A percentile compares a stretch with the other conserved stretches of the same genome.
These are phyloP conservation scores for Nakazawaea molendinolei DNA, from an alignment of 805 yeast genomes.

Conservation along the genomic window DNA sequence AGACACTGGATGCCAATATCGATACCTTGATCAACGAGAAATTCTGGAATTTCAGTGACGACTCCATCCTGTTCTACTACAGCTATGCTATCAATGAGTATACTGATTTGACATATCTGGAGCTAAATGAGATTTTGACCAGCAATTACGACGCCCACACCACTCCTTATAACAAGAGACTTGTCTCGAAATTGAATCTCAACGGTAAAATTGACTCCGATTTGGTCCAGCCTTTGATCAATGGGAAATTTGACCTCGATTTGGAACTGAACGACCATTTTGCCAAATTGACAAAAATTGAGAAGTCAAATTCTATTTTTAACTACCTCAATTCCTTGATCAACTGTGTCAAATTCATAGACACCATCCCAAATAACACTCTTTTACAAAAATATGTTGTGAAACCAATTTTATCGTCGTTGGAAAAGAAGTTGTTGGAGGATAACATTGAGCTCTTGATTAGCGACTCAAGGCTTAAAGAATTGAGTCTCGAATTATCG, in stretches of 20 bases:
- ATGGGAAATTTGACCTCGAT: conserved; percentile 1
- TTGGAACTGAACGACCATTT: not conserved
- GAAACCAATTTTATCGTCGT: conserved; percentile 9
- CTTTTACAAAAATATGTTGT: conserved; percentile 1
- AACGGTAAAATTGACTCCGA: conserved; percentile 4
- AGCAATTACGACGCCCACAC: not conserved
- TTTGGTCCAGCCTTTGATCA: conserved; percentile 9
- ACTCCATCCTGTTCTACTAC: not conserved
- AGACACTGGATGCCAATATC: not conserved
- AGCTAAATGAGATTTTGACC: conserved; percentile 3
- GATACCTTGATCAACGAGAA: not conserved
- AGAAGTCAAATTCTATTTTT: not conserved
- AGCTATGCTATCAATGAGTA: conserved; percentile 9
- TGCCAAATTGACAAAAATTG: conserved; percentile 1
- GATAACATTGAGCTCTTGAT: conserved; percentile 9
- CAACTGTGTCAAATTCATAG: conserved; percentile 5
- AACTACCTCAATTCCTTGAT: conserved; percentile 1
- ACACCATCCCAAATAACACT: conserved; percentile 4
- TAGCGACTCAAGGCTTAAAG: not conserved
- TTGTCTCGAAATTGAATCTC: conserved; percentile 4
- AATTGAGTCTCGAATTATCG: not conserved
- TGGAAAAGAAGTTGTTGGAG: conserved; percentile 8
- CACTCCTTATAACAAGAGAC: not conserved
- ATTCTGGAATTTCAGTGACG: conserved; percentile 3
- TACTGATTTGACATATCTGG: conserved; percentile 8